phyloP scores from a whole-genome alignment of 73 alveolate species.

The Tetrahymena elliotti region DNA sequence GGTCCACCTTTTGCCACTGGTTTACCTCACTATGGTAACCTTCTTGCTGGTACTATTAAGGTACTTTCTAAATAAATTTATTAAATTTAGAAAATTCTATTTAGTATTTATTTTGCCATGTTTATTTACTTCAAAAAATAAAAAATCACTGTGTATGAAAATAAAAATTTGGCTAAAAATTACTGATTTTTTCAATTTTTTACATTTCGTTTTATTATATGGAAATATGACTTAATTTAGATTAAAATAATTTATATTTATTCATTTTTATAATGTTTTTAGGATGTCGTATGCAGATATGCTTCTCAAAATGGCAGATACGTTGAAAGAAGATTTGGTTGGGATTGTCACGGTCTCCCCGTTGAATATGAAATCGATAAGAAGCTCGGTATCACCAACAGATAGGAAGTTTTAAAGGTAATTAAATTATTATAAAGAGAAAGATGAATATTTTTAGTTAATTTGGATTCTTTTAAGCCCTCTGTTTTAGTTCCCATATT shows the following conservation, averaged over 20 bases:
- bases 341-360: slow-evolving; percentile 99
- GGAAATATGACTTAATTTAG: too few species aligned
- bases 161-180: not conserved
- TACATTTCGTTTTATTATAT: too few species aligned
- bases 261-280: not conserved
- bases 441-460: not conserved
- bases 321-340: slow-evolving; percentile 98
- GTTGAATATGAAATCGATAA: slow-evolving; percentile 97
- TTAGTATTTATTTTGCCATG: not conserved
- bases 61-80: not conserved
- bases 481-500: not conserved
- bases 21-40: slow-evolving; percentile 99
- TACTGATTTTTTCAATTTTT: not conserved
- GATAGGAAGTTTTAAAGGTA: slow-evolving; percentile 74
- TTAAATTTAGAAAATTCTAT: not conserved
- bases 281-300: slow-evolving; percentile 99
- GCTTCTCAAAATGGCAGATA: slow-evolving; percentile 96
- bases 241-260: too few species aligned
- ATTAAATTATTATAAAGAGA: not conserved
- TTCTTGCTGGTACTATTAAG: slow-evolving; percentile 98
- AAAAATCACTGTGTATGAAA: not conserved
- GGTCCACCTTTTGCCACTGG: slow-evolving; percentile 99
- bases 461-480: not conserved
- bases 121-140: not conserved
- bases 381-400: slow-evolving; percentile 72